These are phyloP conservation scores for Pythium dissotocum DNA, from an alignment of 352 stramenopile genomes.

Conservation along the genomic window DNA sequence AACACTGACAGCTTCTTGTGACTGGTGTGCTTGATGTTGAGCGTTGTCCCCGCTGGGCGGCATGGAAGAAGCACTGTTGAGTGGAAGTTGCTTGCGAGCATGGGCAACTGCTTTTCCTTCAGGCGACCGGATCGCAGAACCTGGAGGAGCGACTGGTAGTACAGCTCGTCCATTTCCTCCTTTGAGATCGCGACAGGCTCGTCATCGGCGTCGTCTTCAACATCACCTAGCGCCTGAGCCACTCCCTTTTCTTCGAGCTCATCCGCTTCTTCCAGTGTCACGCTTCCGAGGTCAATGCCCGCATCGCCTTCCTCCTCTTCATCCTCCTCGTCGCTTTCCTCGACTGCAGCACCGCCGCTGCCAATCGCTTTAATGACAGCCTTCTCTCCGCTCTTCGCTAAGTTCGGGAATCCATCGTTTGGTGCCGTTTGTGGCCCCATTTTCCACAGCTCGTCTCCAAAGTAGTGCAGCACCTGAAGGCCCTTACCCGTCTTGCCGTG, in stretches of 20 bases:
- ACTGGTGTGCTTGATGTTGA: constrained; percentile 79
- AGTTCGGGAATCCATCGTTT: constrained; percentile 60
- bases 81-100: constrained; percentile 80
- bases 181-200: constrained; percentile 32
- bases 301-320: constrained; percentile 27
- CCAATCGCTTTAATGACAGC: constrained; percentile 24
- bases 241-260: constrained; percentile 40
- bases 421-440: constrained; percentile 67
- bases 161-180: constrained; percentile 76
- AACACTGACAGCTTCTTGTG: constrained; percentile 86
- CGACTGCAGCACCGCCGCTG: constrained; percentile 10
- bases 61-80: constrained; percentile 62
- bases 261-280: constrained; percentile 31
- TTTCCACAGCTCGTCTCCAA: constrained; percentile 77
- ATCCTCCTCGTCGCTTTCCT: constrained; percentile 10
- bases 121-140: constrained; percentile 49
- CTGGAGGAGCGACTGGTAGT: constrained; percentile 64
- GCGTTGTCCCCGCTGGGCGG: constrained; percentile 46
- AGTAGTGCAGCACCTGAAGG: constrained; percentile 66
- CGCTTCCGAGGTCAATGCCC: constrained; percentile 35
- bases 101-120: constrained; percentile 78
- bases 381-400: constrained; percentile 16
- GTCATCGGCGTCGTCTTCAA: constrained; percentile 26
- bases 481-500: constrained; percentile 69
- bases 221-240: constrained; percentile 9